Conservation (phyloP, 192 early-diverging fungal species). For the Coemansia sp. region DNA sequence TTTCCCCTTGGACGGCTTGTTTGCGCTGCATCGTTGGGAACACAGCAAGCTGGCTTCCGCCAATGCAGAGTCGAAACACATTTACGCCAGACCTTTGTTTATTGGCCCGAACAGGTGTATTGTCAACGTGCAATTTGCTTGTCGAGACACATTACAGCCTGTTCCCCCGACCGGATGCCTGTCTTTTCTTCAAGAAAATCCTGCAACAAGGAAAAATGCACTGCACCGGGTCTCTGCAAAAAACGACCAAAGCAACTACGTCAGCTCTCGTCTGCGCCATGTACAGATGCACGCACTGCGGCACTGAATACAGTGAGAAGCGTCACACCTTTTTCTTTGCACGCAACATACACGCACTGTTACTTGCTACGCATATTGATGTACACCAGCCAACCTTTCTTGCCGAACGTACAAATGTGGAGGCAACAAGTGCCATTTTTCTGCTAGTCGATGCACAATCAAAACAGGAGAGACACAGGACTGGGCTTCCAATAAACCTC, state of each 20-base stretch:
- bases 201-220: neutral
- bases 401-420: neutral
- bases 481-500: neutral
- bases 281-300: neutral
- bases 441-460: neutral
- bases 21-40: neutral
- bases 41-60: neutral
- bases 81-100: neutral
- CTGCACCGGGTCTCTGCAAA: neutral
- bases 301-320: neutral
- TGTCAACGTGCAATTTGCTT: neutral
- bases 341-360: neutral
- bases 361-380: neutral
- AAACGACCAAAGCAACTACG: neutral
- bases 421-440: neutral
- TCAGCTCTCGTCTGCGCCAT: neutral
- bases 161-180: too few relatives aligned
- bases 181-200: neutral
- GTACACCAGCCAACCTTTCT: neutral
- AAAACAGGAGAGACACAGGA: neutral
- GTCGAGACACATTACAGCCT: neutral
- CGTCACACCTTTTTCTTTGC: too few relatives aligned
- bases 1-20: neutral
- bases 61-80: too few relatives aligned
- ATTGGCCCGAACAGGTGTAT: neutral